phyloP scores from a whole-genome alignment of 106 monocot genomes.

The Dioscorea dumetorum region DNA sequence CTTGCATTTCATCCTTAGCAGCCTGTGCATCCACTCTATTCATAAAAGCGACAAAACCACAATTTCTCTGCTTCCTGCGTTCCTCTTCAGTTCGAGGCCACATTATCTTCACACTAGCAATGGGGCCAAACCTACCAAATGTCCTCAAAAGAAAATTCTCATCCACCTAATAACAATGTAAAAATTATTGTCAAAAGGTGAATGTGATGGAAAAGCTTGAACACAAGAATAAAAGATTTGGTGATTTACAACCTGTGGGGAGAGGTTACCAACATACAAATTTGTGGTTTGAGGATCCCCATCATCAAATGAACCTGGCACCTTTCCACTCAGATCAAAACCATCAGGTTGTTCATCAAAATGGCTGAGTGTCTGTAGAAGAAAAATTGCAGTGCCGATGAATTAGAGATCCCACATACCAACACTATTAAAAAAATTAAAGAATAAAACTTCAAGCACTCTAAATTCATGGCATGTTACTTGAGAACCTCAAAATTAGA shows the following conservation, averaged over 20 bases:
- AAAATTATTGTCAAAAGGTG: not conserved
- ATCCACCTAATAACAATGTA: constrained; percentile 56
- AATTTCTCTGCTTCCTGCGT: constrained; percentile 84
- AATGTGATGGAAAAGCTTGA: not conserved
- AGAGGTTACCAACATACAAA: constrained; percentile 97
- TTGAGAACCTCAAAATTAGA: too few relatives aligned
- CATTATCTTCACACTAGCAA: constrained; percentile 99
- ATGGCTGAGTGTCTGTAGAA: constrained; percentile 63
- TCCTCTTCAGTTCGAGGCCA: constrained; percentile 99
- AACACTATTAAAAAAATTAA: not conserved
- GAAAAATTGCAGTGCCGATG: not conserved
- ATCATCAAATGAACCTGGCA: constrained; percentile 99
- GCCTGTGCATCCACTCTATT: constrained; percentile 95
- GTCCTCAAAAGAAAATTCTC: constrained; percentile 98
- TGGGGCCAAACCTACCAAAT: constrained; percentile 99
- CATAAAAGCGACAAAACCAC: constrained; percentile 99
- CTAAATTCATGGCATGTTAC: too few relatives aligned
- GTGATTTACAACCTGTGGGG: constrained; percentile 62
- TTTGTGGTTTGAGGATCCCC: constrained; percentile 99
- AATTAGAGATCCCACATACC: not conserved
- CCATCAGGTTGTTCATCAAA: constrained; percentile 96
- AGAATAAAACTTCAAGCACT: not conserved
- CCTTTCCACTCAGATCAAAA: constrained; percentile 86
- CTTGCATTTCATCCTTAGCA: constrained; percentile 99
- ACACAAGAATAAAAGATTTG: not conserved